These are phyloP conservation scores for Groenewaldozyma auringiensis DNA, from an alignment of 1,139 yeast genomes.

Conservation along the genomic window DNA sequence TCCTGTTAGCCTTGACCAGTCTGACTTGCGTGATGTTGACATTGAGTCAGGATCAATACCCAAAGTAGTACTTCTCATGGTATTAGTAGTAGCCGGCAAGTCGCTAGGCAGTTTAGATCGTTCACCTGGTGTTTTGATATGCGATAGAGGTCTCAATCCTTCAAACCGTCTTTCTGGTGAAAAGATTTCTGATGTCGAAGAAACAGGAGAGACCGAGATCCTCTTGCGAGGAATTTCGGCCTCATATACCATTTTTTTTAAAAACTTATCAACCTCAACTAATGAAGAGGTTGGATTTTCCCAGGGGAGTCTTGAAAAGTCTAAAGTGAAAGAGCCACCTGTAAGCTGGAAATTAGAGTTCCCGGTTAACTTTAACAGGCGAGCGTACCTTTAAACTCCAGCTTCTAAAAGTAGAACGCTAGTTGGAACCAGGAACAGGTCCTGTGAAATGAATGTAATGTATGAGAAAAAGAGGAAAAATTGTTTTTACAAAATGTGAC, in stretches of 20 bases:
- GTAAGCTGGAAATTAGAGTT: too few relatives aligned
- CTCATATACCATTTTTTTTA: background rate
- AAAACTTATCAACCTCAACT: too few relatives aligned
- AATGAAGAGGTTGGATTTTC: background rate
- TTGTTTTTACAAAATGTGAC: too few relatives aligned
- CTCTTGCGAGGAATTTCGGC: background rate
- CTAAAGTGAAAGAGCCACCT: too few relatives aligned
- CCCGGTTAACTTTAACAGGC: too few relatives aligned
- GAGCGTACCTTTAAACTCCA: too few relatives aligned
- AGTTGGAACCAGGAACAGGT: too few relatives aligned
- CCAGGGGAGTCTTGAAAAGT: too few relatives aligned
- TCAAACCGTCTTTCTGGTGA: background rate
- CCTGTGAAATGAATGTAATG: too few relatives aligned
- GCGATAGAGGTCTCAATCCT: background rate
- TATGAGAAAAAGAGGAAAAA: too few relatives aligned
- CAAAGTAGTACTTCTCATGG: background rate
- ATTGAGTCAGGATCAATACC: background rate
- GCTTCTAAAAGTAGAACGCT: too few relatives aligned
- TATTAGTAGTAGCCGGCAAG: background rate
- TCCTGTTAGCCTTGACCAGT: background rate
- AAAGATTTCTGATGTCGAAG: background rate
- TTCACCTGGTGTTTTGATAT: background rate
- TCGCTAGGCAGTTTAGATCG: too few relatives aligned
- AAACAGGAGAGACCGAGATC: background rate
- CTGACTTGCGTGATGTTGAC: background rate